Evolutionary conservation across 1,139 yeast genomes (phyloP), one percentile per base, ranked within the genome.

Genomic region (Taphrina wiesneri): DNA sequence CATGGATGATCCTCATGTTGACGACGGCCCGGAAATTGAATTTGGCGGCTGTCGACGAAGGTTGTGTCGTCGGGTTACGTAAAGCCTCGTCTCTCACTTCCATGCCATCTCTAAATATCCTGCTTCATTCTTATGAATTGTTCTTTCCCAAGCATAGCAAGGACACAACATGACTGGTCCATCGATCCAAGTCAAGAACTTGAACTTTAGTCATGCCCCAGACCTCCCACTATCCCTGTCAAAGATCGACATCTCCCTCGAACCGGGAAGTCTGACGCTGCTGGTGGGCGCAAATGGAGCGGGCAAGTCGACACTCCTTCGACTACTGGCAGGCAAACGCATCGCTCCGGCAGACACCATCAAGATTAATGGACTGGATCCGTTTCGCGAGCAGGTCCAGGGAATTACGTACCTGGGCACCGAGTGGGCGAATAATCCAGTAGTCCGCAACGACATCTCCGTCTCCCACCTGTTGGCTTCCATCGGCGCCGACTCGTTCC

Each of bases 231-330:
- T 90, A 3, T 96, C 97, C 0, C 80, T 93, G 30, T 83, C 83
- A 45, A 81, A 88, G 60, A 82, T 92, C 68, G 78, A 80, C 41
- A 74, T 93, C 56, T 72, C 78, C 15, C 80, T 93, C 21, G 85
- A 86, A 0, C 84, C 88, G 82, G 86, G 88, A 5, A 83, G 93
- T 0, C 82, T 96, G 68, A 85, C 92, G 23, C 79, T 93, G 56
- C 77, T 93, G 13, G 81, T 93, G 46, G 99, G 99, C 0, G 96
- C 98, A 32, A 93, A 93, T 73, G 99, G 99, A 25, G 98, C 99
- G 1, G 99, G 99, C 4, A 93, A 93, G 75, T 89, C 97, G 0
- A 93, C 99, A 0, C 77, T 93, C 56, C 80, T 93, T 69, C 85
- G 86, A 73, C 83, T 93, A 15, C 79, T 93, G 36, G 96, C 98